These are phyloP conservation scores for Exophiala sp. DNA, from an alignment of 2,329 filamentous ascomycete species.

Conservation along the genomic window DNA sequence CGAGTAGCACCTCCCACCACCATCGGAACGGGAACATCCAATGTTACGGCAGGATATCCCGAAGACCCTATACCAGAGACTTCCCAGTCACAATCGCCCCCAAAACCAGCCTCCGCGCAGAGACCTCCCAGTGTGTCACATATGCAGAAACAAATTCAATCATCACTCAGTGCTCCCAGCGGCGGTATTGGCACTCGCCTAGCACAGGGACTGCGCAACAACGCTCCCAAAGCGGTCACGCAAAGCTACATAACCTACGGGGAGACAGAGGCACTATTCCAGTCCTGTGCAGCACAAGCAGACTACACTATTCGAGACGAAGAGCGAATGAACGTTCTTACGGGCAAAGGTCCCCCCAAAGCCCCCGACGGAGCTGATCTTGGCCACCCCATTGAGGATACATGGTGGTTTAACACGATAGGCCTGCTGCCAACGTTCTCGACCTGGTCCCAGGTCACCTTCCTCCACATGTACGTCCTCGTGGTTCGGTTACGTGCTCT, in stretches of 20 bases:
- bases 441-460: conserved; percentile 93
- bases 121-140: conserved; percentile 10
- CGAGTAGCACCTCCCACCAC: background rate
- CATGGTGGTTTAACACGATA: conserved; percentile 33
- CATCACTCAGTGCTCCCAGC: conserved; percentile 5
- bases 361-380: conserved; percentile 79
- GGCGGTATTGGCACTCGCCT: conserved; percentile 14
- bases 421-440: conserved; percentile 78
- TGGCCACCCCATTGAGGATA: conserved; percentile 53
- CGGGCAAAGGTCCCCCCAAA: conserved; percentile 46
- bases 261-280: conserved; percentile 73
- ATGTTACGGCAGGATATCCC: conserved; percentile 8
- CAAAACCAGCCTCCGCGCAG: background rate
- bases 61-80: background rate
- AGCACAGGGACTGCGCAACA: conserved; percentile 30
- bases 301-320: conserved; percentile 71
- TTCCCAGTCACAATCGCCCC: conserved; percentile 2
- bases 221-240: conserved; percentile 40
- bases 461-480: conserved; percentile 92
- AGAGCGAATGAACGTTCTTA: conserved; percentile 62
- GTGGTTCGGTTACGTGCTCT: conserved; percentile 79
- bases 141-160: conserved; percentile 21
- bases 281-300: conserved; percentile 68
- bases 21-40: conserved; percentile 3
- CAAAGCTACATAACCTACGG: conserved; percentile 77